Conservation (phyloP, 345 rosid species). For the Corymbia maculata region DNA sequence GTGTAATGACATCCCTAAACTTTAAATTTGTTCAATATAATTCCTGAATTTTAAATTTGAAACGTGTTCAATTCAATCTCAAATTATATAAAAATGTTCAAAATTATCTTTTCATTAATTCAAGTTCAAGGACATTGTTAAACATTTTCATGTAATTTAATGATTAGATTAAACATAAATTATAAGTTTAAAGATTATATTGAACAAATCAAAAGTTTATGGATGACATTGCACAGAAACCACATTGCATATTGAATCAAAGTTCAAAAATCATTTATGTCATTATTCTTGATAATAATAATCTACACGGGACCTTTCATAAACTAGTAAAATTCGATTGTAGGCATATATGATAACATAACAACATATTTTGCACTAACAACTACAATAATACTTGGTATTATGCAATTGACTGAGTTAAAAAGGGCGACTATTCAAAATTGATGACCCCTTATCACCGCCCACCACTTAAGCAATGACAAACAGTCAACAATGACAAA, state of each 20-base stretch:
- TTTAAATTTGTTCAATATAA: no score
- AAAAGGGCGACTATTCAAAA: background rate
- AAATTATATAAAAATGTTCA: no score
- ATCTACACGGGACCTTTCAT: background rate
- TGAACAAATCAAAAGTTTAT: no score
- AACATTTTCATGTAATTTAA: no score
- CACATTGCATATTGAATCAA: no score
- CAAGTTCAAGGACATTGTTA: no score
- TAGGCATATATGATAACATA: background rate
- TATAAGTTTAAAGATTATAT: no score
- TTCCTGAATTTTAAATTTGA: no score
- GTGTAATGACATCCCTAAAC: no score
- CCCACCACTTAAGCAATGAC: background rate
- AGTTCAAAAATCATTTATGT: background rate
- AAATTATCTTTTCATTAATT: no score
- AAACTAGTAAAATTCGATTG: background rate
- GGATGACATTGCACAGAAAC: background rate
- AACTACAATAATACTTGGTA: background rate
- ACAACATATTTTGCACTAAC: background rate
- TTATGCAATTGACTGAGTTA: background rate
- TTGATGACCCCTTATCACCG: background rate
- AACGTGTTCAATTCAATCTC: no score
- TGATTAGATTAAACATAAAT: no score
- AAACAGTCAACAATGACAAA: background rate
- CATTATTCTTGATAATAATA: background rate